A percentile compares a stretch with the other conserved stretches of the same genome.
Conservation (phyloP, 164 flowering plant genomes). For the Stephania japonica region DNA sequence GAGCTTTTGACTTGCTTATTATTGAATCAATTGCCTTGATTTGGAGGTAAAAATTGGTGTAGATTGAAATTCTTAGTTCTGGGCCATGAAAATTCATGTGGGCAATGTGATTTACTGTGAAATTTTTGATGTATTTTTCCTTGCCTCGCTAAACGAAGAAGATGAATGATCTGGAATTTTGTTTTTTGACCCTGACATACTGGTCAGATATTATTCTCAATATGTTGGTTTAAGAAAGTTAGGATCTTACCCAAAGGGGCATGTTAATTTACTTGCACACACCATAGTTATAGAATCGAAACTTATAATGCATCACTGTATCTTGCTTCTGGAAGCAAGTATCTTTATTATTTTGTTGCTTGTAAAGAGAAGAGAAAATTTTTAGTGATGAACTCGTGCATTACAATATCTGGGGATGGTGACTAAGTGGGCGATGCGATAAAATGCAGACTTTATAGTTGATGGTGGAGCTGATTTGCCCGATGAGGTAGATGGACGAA, state of each 20-base stretch:
- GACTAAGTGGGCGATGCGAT: background rate
- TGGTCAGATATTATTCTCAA: background rate
- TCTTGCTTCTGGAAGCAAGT: background rate
- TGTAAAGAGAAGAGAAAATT: no score
- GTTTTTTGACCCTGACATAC: background rate
- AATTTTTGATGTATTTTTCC: no score
- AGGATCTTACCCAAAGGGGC: background rate
- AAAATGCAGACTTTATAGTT: slow-evolving; percentile 63
- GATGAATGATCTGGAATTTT: background rate
- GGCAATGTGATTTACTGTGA: background rate
- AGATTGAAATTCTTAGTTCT: background rate
- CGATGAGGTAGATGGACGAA: slow-evolving; percentile 60
- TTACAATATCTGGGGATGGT: background rate
- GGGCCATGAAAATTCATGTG: background rate
- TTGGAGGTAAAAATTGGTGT: background rate
- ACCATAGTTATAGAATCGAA: background rate
- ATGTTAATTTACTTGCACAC: background rate
- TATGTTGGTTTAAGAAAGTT: background rate
- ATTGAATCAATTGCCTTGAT: background rate
- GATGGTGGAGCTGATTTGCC: slow-evolving; percentile 59
- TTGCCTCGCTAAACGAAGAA: background rate
- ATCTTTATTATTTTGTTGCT: background rate
- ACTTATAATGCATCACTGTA: background rate
- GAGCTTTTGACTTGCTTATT: background rate
- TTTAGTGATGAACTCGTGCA: no score